Conservation (phyloP, 75 land plant species). For the Larix kaempferi region DNA sequence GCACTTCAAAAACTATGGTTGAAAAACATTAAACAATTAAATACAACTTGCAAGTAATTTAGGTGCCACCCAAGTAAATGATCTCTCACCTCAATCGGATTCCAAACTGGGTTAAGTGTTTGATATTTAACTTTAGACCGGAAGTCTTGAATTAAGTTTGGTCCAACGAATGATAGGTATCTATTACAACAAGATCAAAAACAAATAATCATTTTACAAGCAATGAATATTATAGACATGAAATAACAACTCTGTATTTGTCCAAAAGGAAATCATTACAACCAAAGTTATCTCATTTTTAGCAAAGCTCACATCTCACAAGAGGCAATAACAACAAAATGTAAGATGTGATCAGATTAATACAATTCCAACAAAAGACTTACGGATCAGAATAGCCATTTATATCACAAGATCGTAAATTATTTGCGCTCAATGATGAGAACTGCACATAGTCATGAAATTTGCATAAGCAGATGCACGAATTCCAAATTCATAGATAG, state of each 20-base stretch:
- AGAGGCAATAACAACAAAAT: not conserved
- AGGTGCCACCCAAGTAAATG: not conserved
- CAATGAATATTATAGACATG: not conserved
- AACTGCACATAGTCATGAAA: conserved; percentile 19
- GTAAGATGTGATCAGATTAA: not conserved
- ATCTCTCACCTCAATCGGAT: conserved; percentile 28
- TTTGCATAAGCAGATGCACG: no score
- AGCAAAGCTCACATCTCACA: not conserved
- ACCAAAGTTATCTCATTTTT: not conserved
- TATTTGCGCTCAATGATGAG: conserved; percentile 37
- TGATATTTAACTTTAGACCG: conserved; percentile 35
- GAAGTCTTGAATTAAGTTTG: conserved; percentile 35
- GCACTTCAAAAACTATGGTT: no score
- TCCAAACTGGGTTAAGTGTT: conserved; percentile 50
- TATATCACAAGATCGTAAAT: conserved; percentile 42
- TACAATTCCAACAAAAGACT: conserved; percentile 9
- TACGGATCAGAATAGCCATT: conserved; percentile 55
- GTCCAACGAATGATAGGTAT: conserved; percentile 35
- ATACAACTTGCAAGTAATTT: not conserved
- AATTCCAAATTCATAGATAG: not conserved
- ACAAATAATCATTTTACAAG: not conserved
- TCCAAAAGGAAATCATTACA: not conserved
- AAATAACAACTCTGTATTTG: not conserved
- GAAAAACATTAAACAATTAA: not conserved
- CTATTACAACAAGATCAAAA: conserved; percentile 5